These are phyloP conservation scores for Grigorovia jiainica DNA, from an alignment of 805 yeast genomes.

Conservation along the genomic window DNA sequence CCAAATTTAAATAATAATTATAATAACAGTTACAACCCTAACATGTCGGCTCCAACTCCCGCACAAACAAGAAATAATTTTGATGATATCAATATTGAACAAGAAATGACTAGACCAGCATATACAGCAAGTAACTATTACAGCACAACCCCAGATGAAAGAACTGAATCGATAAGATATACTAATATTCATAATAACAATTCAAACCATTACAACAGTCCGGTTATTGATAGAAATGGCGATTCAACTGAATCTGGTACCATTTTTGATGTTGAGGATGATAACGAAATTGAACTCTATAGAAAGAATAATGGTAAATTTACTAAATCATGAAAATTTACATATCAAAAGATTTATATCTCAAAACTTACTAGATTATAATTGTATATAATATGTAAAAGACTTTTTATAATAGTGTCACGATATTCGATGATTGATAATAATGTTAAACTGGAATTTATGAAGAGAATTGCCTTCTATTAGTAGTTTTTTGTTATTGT, in stretches of 20 bases:
- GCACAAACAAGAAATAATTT: conserved; percentile 10
- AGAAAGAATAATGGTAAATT: neutral
- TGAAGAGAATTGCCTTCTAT: too few relatives aligned
- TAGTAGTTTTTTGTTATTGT: too few relatives aligned
- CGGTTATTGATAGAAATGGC: too few relatives aligned
- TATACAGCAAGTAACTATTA: conserved; percentile 3
- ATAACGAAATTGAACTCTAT: neutral
- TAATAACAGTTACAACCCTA: conserved; percentile 41
- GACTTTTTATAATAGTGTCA: too few relatives aligned
- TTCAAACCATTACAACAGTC: neutral
- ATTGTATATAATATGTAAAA: too few relatives aligned
- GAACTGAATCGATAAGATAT: neutral
- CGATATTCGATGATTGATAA: too few relatives aligned
- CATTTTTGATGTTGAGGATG: neutral
- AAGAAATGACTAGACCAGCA: conserved; percentile 14
- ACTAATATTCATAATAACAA: neutral
- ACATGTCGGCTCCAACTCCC: conserved; percentile 15
- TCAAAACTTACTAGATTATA: too few relatives aligned
- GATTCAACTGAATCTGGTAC: neutral
- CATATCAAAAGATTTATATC: too few relatives aligned
- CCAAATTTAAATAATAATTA: conserved; percentile 17
- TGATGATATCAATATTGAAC: conserved; percentile 8
- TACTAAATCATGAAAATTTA: neutral
- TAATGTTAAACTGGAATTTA: too few relatives aligned
- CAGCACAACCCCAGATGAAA: neutral